Base-by-base conservation (phyloP, 371 early-diverging fungal genomes). In the Quaeritorhiza haematococci region DNA sequence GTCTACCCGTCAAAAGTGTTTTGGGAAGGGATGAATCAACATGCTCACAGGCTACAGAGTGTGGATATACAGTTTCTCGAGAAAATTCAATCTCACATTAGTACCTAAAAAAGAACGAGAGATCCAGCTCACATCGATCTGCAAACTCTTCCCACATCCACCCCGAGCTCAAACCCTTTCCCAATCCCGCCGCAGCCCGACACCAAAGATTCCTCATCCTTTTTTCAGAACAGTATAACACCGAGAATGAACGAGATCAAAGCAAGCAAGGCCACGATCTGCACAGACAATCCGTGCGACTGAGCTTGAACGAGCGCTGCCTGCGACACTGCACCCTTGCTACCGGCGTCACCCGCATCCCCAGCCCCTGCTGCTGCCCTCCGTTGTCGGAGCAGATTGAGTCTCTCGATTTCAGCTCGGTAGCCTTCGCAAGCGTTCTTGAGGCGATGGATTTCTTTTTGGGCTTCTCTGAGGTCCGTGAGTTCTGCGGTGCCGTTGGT, bases 381-480 rank as follows among this genome's bases (percentile, higher is more conserved):
- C 4, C 75, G 63, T 51, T 73, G 70, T n/a, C 79, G 52, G 43
- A 79, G 42, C 7, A 41, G 33, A 50, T 69, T 70, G n/a, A 76
- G 54, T 10, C 79, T 59, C 43, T 79, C 79, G 52, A 79, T 69
- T 52, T 79, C 79, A 21, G 64, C 48, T 55, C 73, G 72, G 68
- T 79, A 79, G 26, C 72, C 76, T 26, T 79, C 79, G 55, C 73
- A 72, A 6, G 76, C 75, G 3, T 65, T 57, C 33, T 70, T 68
- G n/a, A 79, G 62, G 3, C 65, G 48, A 26, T 64, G 63, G 49
- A 74, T 67, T 26, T 67, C 63, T 3, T 78, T 73, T 15, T 54
- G 46, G 19, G 70, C 65, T 19, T 73, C 67, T 8, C 55, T 34
- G 8, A 70, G 58, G 24, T 75, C 76, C 17, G 57, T 33, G 28